phyloP scores from a whole-genome alignment of 495 filamentous ascomycete genomes.

The Tuber melanosporum region DNA sequence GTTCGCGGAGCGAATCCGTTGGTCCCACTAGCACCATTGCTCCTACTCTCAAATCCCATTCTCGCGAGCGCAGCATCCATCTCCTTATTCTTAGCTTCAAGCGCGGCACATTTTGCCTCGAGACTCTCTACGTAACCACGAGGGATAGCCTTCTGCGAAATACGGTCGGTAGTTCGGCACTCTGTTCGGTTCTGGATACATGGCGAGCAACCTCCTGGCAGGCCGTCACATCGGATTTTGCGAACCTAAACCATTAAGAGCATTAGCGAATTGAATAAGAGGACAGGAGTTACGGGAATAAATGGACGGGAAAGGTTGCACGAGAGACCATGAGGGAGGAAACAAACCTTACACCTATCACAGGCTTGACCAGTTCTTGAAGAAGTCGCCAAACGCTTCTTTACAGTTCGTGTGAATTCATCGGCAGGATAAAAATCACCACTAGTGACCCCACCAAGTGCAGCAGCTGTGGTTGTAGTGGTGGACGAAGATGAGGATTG shows the following conservation, averaged over 20 bases:
- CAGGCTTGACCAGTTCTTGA: slow-evolving; percentile 79
- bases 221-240: slow-evolving; percentile 75
- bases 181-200: slow-evolving; percentile 64
- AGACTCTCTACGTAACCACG: slow-evolving; percentile 66
- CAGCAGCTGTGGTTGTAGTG: slow-evolving; percentile 23
- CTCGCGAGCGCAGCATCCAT: slow-evolving; percentile 44
- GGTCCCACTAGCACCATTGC: slow-evolving; percentile 7
- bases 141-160: slow-evolving; percentile 72
- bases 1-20: slow-evolving; percentile 22
- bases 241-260: slow-evolving; percentile 52
- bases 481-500: slow-evolving; percentile 33
- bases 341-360: slow-evolving; percentile 75
- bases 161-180: slow-evolving; percentile 77
- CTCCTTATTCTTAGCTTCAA: slow-evolving; percentile 54
- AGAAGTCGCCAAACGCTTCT: slow-evolving; percentile 57
- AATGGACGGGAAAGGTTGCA: slow-evolving; percentile 6
- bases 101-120: slow-evolving; percentile 52
- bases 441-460: slow-evolving; percentile 23
- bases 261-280: slow-evolving; percentile 13
- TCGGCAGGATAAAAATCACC: slow-evolving; percentile 45
- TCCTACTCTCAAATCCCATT: slow-evolving; percentile 32
- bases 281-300: not conserved
- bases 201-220: slow-evolving; percentile 64
- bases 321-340: slow-evolving; percentile 18
- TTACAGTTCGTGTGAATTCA: slow-evolving; percentile 63